A percentile compares a stretch with the other conserved stretches of the same genome.
Evolutionary conservation across 495 filamentous ascomycete genomes (phyloP).

Genomic region (Clavariopsis aquatica): DNA sequence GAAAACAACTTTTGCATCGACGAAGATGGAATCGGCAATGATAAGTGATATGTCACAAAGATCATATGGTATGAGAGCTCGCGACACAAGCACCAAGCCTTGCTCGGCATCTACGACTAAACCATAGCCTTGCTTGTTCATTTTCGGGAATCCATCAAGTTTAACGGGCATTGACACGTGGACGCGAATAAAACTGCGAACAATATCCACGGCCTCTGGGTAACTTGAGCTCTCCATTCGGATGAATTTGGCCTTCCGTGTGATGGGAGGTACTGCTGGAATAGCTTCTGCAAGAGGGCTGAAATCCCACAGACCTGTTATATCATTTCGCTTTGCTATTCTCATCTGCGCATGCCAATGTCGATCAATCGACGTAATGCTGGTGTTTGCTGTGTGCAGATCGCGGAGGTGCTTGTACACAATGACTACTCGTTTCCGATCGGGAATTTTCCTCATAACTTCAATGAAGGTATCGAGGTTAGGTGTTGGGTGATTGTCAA

Average conservation of each 20-base stretch:
- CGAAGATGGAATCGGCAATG: conserved; percentile 92
- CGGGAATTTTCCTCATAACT: conserved; percentile 85
- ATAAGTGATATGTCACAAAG: conserved; percentile 94
- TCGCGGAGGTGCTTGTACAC: conserved; percentile 95
- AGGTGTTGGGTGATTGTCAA: conserved; percentile 86
- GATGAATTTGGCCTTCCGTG: conserved; percentile 83
- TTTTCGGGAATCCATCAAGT: conserved; percentile 91
- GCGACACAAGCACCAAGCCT: conserved; percentile 87
- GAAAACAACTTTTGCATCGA: conserved; percentile 91
- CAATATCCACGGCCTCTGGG: conserved; percentile 84
- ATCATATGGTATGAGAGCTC: conserved; percentile 93
- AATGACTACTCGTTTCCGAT: conserved; percentile 85
- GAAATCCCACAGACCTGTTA: conserved; percentile 93
- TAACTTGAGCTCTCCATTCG: conserved; percentile 85
- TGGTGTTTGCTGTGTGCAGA: conserved; percentile 89
- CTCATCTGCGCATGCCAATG: conserved; percentile 96
- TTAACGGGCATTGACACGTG: conserved; percentile 91
- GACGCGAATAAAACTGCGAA: conserved; percentile 92
- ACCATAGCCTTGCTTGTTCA: conserved; percentile 90
- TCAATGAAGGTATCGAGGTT: conserved; percentile 87
- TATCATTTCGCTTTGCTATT: conserved; percentile 87
- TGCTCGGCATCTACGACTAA: conserved; percentile 94
- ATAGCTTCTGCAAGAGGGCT: conserved; percentile 77
- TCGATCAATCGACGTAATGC: conserved; percentile 87
- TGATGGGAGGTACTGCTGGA: conserved; percentile 68